Conservation (phyloP, 2,329 filamentous ascomycete genomes). For the Exophiala viscosa region DNA sequence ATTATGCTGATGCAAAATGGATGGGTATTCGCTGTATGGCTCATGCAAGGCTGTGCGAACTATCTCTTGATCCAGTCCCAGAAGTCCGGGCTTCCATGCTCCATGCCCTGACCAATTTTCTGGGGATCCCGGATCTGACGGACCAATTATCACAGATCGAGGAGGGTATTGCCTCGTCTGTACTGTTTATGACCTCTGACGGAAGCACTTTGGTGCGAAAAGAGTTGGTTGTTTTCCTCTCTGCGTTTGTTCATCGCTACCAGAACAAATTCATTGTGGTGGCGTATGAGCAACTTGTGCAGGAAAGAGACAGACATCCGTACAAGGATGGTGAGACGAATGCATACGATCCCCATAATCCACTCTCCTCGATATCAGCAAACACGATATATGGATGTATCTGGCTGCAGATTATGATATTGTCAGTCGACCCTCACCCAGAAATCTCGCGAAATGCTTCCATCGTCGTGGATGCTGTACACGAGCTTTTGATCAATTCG, state of each 20-base stretch:
- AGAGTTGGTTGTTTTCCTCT: conserved; percentile 90
- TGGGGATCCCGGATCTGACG: conserved; percentile 88
- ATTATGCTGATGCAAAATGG: conserved; percentile 92
- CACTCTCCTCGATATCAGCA: conserved; percentile 56
- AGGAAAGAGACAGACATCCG: conserved; percentile 70
- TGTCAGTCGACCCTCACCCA: conserved; percentile 91
- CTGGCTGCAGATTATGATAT: conserved; percentile 87
- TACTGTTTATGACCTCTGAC: conserved; percentile 88
- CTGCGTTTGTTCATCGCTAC: conserved; percentile 83
- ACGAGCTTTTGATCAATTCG: conserved; percentile 73
- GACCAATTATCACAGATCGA: conserved; percentile 88
- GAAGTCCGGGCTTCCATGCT: conserved; percentile 93
- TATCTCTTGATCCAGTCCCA: conserved; percentile 80
- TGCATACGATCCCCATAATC: conserved; percentile 27
- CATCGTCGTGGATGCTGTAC: conserved; percentile 80
- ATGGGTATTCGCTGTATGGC: conserved; percentile 86
- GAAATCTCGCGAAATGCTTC: conserved; percentile 84
- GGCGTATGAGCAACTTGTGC: conserved; percentile 82
- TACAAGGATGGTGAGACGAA: conserved; percentile 36
- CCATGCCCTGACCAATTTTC: conserved; percentile 87
- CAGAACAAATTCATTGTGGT: conserved; percentile 88
- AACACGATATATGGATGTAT: conserved; percentile 90
- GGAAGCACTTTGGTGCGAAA: conserved; percentile 92
- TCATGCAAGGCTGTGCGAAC: conserved; percentile 71
- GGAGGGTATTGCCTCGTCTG: conserved; percentile 81